Percentiles rank a stretch among this genome's conserved stretches.
These are phyloP conservation scores for Taiozyma sp. DNA, from an alignment of 1,139 yeast genomes.

Conservation along the genomic window DNA sequence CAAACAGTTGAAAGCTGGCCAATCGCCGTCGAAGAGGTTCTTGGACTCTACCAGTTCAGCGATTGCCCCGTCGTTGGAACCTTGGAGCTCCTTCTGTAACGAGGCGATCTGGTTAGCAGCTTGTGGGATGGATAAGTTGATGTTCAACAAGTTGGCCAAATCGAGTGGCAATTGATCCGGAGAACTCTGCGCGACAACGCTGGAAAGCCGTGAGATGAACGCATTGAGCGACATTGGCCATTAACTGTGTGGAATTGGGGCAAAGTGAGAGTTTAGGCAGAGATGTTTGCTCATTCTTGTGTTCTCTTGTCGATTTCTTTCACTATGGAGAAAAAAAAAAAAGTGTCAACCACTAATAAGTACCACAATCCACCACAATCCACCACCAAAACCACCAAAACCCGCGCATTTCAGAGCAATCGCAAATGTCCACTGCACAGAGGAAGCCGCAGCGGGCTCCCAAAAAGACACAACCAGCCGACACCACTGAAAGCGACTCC, in stretches of 20 bases:
- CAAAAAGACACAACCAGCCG: background rate
- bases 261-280: no score
- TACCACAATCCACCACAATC: no score
- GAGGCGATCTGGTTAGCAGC: constrained; percentile 13
- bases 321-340: no score
- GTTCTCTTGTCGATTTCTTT: background rate
- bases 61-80: constrained; percentile 18
- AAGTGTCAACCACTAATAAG: no score
- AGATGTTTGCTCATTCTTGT: no score
- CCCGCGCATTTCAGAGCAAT: no score
- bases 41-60: constrained; percentile 29
- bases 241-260: background rate
- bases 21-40: constrained; percentile 37
- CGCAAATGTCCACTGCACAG: background rate
- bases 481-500: background rate
- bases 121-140: constrained; percentile 4
- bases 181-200: background rate
- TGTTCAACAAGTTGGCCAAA: constrained; percentile 6
- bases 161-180: background rate
- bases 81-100: constrained; percentile 8
- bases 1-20: constrained; percentile 52
- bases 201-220: background rate
- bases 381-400: no score
- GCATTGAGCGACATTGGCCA: background rate
- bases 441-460: background rate